Percentiles rank a stretch among this genome's conserved stretches.
Conservation (phyloP, 2,329 filamentous ascomycete genomes). For the Fusarium agapanthi region DNA sequence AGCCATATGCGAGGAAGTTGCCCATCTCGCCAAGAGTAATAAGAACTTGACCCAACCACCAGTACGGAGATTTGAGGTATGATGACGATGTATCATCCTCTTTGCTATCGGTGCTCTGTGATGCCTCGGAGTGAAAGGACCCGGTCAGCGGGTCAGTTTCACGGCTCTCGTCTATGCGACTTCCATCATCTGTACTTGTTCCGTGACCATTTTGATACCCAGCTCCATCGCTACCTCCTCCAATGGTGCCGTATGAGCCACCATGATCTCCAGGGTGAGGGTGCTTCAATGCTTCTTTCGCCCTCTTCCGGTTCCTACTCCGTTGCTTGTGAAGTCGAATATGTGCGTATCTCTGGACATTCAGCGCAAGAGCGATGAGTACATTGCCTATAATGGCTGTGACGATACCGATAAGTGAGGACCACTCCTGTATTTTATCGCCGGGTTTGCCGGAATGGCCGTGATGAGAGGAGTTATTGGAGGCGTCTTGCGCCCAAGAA, state of each 20-base stretch:
- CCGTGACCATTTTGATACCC: slow-evolving; percentile 33
- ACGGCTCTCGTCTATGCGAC: slow-evolving; percentile 48
- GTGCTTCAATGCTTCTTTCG: slow-evolving; percentile 62
- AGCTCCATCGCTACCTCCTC: slow-evolving; percentile 28
- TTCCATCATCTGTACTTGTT: slow-evolving; percentile 37
- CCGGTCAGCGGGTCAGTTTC: slow-evolving; percentile 63
- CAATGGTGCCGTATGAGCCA: slow-evolving; percentile 49
- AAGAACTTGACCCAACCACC: slow-evolving; percentile 93
- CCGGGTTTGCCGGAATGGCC: slow-evolving; percentile 47
- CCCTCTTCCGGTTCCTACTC: slow-evolving; percentile 63
- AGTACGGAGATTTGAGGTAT: slow-evolving; percentile 91
- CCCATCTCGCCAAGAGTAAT: slow-evolving; percentile 94
- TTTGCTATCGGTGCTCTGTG: slow-evolving; percentile 36
- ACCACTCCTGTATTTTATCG: slow-evolving; percentile 75
- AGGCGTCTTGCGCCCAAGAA: slow-evolving; percentile 24
- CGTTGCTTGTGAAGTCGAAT: slow-evolving; percentile 80
- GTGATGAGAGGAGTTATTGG: slow-evolving; percentile 25
- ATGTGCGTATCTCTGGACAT: slow-evolving; percentile 96
- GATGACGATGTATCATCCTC: slow-evolving; percentile 62
- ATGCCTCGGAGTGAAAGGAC: slow-evolving; percentile 56
- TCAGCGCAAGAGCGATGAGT: slow-evolving; percentile 93
- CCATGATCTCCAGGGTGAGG: slow-evolving; percentile 45
- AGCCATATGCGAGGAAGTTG: slow-evolving; percentile 97
- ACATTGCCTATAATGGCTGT: slow-evolving; percentile 94
- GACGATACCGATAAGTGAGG: slow-evolving; percentile 91